Conservation (phyloP, 495 filamentous ascomycete genomes). For the Geoglossum glabrum region DNA sequence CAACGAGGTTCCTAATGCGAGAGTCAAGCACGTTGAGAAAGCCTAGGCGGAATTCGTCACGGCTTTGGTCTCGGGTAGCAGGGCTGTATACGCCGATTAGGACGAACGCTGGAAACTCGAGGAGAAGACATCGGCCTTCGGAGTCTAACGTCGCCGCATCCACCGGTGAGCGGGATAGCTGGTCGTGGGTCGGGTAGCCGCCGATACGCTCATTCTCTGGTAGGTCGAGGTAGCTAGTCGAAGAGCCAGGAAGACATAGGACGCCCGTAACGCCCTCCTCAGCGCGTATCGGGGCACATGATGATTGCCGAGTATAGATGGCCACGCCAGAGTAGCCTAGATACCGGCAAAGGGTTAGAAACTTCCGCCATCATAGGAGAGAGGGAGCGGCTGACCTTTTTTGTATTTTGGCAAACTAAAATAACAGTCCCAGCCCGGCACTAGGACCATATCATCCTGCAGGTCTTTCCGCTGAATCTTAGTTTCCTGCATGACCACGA, state of each 20-base stretch:
- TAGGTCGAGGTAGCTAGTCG: slow-evolving; percentile 53
- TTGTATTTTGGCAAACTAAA: slow-evolving; percentile 85
- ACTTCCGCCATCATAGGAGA: background rate
- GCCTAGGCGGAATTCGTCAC: slow-evolving; percentile 61
- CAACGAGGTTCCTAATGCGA: slow-evolving; percentile 65
- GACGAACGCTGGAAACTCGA: slow-evolving; percentile 92
- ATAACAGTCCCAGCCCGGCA: slow-evolving; percentile 91
- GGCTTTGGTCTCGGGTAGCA: slow-evolving; percentile 65
- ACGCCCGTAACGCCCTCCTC: slow-evolving; percentile 86
- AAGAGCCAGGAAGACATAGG: slow-evolving; percentile 55
- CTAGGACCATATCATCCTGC: slow-evolving; percentile 84
- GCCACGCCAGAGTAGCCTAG: slow-evolving; percentile 91
- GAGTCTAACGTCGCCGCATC: slow-evolving; percentile 63
- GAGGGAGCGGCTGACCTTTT: slow-evolving; percentile 41
- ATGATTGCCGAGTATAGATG: slow-evolving; percentile 80
- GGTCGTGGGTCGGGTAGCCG: slow-evolving; percentile 58
- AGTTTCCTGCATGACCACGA: slow-evolving; percentile 86
- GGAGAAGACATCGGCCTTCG: slow-evolving; percentile 77
- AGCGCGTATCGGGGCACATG: slow-evolving; percentile 71
- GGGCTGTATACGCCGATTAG: slow-evolving; percentile 81
- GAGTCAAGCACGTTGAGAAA: slow-evolving; percentile 66
- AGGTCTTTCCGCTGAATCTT: slow-evolving; percentile 95
- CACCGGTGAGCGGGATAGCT: slow-evolving; percentile 36
- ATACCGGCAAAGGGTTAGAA: background rate
- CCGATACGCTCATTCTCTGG: slow-evolving; percentile 67